Conservation (phyloP, 2,329 filamentous ascomycete genomes). For the Colletotrichum sp. region DNA sequence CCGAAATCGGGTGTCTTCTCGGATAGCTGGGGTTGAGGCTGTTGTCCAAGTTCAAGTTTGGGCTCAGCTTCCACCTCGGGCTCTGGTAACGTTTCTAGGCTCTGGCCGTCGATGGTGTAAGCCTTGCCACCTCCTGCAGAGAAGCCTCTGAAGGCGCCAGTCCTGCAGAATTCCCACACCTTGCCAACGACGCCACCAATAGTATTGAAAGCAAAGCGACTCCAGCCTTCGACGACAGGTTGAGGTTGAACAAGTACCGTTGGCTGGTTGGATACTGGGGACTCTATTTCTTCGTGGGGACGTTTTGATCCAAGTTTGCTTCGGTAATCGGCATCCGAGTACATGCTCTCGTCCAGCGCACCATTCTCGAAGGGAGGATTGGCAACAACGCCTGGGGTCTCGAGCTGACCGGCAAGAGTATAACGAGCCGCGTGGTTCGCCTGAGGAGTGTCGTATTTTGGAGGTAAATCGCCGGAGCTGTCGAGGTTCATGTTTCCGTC, state of each 20-base stretch:
- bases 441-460: neutral
- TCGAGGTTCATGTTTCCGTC: slow-evolving; percentile 32
- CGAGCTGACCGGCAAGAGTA: slow-evolving; percentile 58
- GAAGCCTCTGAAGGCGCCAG: slow-evolving; percentile 79
- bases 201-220: slow-evolving; percentile 62
- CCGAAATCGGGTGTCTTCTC: neutral
- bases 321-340: slow-evolving; percentile 62
- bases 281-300: slow-evolving; percentile 39
- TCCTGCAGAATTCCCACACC: slow-evolving; percentile 84
- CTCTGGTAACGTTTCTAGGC: neutral
- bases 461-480: slow-evolving; percentile 25
- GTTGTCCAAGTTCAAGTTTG: neutral
- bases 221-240: slow-evolving; percentile 52
- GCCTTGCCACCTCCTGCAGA: slow-evolving; percentile 81
- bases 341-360: slow-evolving; percentile 57
- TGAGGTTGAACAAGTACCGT: slow-evolving; percentile 37
- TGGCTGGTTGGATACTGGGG: slow-evolving; percentile 31
- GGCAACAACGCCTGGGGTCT: slow-evolving; percentile 45
- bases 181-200: slow-evolving; percentile 75
- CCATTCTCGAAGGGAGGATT: slow-evolving; percentile 32
- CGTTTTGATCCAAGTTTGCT: slow-evolving; percentile 55
- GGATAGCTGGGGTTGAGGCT: neutral
- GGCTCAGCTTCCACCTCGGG: neutral
- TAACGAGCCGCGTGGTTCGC: slow-evolving; percentile 38
- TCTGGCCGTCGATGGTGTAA: slow-evolving; percentile 57